These are phyloP conservation scores for Plasmodium reichenowi DNA, from an alignment of 169 alveolate species.

Conservation along the genomic window DNA sequence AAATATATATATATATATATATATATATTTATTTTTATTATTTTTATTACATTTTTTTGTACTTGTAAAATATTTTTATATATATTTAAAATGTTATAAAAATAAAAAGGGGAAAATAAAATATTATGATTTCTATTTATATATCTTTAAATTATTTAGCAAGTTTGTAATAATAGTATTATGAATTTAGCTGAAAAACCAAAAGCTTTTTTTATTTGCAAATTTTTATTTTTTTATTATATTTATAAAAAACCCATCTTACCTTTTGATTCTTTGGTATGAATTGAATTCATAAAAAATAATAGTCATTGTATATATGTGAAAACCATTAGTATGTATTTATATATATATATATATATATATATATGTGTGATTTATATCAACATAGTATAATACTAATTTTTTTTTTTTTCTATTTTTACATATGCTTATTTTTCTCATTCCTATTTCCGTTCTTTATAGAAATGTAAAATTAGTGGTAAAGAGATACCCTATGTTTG, in stretches of 20 bases:
- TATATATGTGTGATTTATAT: neutral
- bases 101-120: neutral
- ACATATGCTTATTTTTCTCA: neutral
- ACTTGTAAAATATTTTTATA: too few relatives aligned
- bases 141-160: constrained; percentile 10
- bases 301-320: neutral
- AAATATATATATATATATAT: too few relatives aligned
- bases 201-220: constrained; percentile 53
- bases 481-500: constrained; percentile 41
- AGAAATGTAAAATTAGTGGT: constrained; percentile 53
- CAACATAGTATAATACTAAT: too few relatives aligned
- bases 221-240: constrained; percentile 70
- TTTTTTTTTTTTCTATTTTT: neutral
- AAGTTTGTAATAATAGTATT: neutral
- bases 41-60: too few relatives aligned
- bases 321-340: neutral
- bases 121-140: constrained; percentile 6
- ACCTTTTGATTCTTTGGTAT: constrained; percentile 63
- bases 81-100: neutral
- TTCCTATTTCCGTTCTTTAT: neutral
- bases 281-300: neutral
- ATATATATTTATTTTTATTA: too few relatives aligned
- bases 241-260: constrained; percentile 37
- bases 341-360: constrained; percentile 6
- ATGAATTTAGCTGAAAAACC: constrained; percentile 55